phyloP scores from a whole-genome alignment of 1,139 yeast species.

The Suhomyces guaymorum region DNA sequence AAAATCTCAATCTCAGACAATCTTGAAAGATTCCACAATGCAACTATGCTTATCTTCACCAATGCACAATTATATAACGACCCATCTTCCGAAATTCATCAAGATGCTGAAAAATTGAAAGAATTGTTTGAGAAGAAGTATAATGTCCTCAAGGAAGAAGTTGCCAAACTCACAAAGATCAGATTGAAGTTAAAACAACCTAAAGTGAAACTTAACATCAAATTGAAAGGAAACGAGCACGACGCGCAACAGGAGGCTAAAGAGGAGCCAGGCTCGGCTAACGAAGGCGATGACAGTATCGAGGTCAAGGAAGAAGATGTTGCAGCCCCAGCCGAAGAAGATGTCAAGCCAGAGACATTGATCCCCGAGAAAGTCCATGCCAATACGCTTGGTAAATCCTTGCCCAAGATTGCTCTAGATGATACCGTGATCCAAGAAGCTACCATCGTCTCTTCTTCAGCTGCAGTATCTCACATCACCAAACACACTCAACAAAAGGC shows the following conservation, averaged over 20 bases:
- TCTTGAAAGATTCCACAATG: slow-evolving; percentile 49
- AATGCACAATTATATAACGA: slow-evolving; percentile 63
- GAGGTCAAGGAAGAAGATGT: slow-evolving; percentile 9
- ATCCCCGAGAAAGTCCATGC: slow-evolving; percentile 9
- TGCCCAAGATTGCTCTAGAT: slow-evolving; percentile 17
- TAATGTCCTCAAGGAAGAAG: slow-evolving; percentile 25
- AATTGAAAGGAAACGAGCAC: slow-evolving; percentile 20
- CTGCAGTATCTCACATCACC: slow-evolving; percentile 23
- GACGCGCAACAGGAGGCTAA: slow-evolving; percentile 24
- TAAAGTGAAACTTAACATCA: slow-evolving; percentile 28
- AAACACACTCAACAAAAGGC: slow-evolving; percentile 30
- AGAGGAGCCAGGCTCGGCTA: slow-evolving; percentile 23
- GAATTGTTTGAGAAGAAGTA: slow-evolving; percentile 35
- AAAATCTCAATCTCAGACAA: slow-evolving; percentile 36
- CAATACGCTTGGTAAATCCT: slow-evolving; percentile 23
- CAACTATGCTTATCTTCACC: slow-evolving; percentile 50
- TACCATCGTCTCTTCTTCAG: slow-evolving; percentile 18
- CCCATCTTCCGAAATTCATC: slow-evolving; percentile 54
- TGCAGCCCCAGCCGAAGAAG: slow-evolving; percentile 8
- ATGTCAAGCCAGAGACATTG: slow-evolving; percentile 5
- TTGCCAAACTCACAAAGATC: slow-evolving; percentile 23
- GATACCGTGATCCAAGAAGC: slow-evolving; percentile 26
- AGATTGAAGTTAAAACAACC: slow-evolving; percentile 31
- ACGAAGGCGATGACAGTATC: slow-evolving; percentile 15
- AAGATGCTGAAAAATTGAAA: slow-evolving; percentile 53